Percentiles rank a stretch among this genome's conserved stretches.
Conservation (phyloP, 1,284 basidiomycete genomes). For the Coniferiporia sulphurascens region DNA sequence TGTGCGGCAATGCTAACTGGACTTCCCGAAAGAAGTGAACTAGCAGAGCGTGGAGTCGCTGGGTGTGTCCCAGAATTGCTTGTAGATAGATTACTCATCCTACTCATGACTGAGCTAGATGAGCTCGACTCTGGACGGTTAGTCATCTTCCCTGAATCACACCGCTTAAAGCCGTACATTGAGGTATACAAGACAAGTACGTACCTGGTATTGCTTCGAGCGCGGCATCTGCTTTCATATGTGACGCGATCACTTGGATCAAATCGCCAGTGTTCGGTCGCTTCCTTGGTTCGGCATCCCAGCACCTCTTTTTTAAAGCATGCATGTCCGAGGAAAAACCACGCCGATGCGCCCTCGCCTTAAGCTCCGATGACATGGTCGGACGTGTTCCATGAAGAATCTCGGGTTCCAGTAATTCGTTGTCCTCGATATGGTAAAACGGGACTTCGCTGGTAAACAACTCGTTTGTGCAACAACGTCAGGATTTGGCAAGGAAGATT, state of each 20-base stretch:
- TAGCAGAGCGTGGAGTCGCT: neutral
- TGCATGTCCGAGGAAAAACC: neutral
- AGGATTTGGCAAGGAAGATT: neutral
- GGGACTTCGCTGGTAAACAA: neutral
- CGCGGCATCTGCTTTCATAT: neutral
- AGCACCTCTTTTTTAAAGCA: neutral
- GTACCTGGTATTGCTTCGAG: neutral
- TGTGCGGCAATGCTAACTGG: neutral
- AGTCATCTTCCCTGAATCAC: neutral
- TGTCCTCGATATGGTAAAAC: neutral
- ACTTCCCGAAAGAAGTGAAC: neutral
- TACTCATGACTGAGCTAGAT: neutral
- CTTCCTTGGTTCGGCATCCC: neutral
- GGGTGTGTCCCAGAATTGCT: neutral
- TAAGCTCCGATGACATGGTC: constrained; percentile 1
- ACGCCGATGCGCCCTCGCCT: neutral
- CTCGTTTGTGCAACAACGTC: neutral
- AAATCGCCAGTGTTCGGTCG: neutral
- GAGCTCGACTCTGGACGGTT: neutral
- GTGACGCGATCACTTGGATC: neutral
- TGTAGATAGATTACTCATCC: neutral
- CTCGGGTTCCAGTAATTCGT: neutral
- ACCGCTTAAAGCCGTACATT: neutral
- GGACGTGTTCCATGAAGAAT: constrained; percentile 3
- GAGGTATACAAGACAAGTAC: neutral